phyloP scores from a whole-genome alignment of 1,139 yeast genomes.

The Candida sanyaensis region DNA sequence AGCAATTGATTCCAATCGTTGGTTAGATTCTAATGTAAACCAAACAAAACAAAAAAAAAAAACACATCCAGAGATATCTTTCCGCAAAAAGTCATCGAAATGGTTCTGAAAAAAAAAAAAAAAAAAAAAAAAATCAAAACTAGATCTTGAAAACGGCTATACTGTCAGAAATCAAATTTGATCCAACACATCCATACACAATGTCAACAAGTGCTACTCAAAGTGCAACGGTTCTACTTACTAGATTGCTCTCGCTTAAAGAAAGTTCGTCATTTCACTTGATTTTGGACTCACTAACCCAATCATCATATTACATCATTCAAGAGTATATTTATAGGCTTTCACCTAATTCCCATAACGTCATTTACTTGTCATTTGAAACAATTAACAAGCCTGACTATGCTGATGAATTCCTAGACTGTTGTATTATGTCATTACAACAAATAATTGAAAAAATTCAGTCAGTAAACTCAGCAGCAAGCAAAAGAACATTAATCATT shows the following conservation, averaged over 20 bases:
- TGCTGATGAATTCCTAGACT: slow-evolving; percentile 53
- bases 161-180: no score
- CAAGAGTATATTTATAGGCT: slow-evolving; percentile 54
- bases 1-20: no score
- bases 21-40: no score
- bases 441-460: slow-evolving; percentile 7
- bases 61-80: no score
- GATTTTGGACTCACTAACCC: slow-evolving; percentile 67
- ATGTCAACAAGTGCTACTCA: slow-evolving; percentile 23
- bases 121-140: no score
- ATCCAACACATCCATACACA: neutral
- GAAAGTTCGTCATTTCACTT: slow-evolving; percentile 76
- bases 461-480: slow-evolving; percentile 7
- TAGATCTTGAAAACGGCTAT: no score
- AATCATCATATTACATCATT: slow-evolving; percentile 59
- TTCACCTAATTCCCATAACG: slow-evolving; percentile 18
- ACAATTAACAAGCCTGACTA: slow-evolving; percentile 53
- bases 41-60: no score
- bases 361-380: slow-evolving; percentile 64
- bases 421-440: slow-evolving; percentile 19
- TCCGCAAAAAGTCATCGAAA: no score
- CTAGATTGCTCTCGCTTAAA: slow-evolving; percentile 63
- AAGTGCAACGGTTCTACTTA: slow-evolving; percentile 58
- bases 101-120: no score
- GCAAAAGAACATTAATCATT: slow-evolving; percentile 41